A percentile compares a stretch with the other conserved stretches of the same genome.
Evolutionary conservation across 495 filamentous ascomycete genomes (phyloP).

Genomic region (Chaetomium fimeti): DNA sequence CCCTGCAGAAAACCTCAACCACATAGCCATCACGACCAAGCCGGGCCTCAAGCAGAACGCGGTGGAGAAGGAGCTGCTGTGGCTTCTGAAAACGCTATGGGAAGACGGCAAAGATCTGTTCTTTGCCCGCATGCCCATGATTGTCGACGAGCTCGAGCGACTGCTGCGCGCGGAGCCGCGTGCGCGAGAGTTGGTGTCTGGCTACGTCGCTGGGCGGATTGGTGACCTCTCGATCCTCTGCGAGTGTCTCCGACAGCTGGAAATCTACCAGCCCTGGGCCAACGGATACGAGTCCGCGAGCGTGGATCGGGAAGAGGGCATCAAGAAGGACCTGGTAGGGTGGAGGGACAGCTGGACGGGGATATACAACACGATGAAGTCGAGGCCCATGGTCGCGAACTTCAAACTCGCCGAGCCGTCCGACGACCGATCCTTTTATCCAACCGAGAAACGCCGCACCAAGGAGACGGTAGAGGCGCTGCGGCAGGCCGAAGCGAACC

Average conservation of each 20-base stretch:
- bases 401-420: constrained; percentile 36
- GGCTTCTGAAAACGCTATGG: constrained; percentile 36
- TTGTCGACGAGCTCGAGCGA: constrained; percentile 49
- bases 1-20: too few species aligned
- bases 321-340: too few species aligned
- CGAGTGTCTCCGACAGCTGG: constrained; percentile 44
- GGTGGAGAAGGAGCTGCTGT: constrained; percentile 32
- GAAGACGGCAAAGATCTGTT: constrained; percentile 30
- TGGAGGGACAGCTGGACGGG: too few species aligned
- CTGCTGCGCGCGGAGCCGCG: constrained; percentile 40
- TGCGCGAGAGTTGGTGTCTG: constrained; percentile 42
- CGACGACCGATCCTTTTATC: constrained; percentile 47
- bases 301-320: too few species aligned
- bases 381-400: too few species aligned
- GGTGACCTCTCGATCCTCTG: constrained; percentile 47
- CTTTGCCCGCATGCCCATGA: constrained; percentile 29
- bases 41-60: constrained; percentile 22
- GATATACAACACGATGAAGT: background rate
- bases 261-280: constrained; percentile 53
- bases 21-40: too few species aligned
- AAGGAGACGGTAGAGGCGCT: constrained; percentile 41
- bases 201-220: constrained; percentile 36
- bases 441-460: constrained; percentile 48
- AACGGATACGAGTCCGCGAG: too few species aligned
- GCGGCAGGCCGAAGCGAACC: constrained; percentile 40